A percentile compares a stretch with the other conserved stretches of the same genome.
Evolutionary conservation across 2,329 filamentous ascomycete species (phyloP).

Genomic region (Cladosporium sp.): DNA sequence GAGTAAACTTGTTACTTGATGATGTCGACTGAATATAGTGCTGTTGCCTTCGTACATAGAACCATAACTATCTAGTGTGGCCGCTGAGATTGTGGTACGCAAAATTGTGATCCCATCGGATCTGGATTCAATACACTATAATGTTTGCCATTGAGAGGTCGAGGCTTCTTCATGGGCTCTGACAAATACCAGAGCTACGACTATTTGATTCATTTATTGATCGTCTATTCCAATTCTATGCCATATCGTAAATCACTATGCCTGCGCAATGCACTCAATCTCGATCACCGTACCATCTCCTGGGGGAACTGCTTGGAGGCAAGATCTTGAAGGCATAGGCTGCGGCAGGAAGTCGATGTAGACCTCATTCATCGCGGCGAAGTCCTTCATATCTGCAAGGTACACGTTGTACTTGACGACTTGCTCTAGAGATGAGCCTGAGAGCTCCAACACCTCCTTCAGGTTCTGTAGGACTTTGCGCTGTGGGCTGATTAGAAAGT

Average conservation of each 20-base stretch:
- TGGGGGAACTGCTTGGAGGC: slow-evolving; percentile 55
- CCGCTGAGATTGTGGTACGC: too few relatives aligned
- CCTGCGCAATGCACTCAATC: slow-evolving; percentile 51
- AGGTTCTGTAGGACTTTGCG: slow-evolving; percentile 50
- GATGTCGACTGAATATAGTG: too few relatives aligned
- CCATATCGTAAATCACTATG: neutral
- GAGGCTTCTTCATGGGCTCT: too few relatives aligned
- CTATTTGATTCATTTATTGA: neutral
- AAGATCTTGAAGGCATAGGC: slow-evolving; percentile 37
- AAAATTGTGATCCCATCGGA: too few relatives aligned
- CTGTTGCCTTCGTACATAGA: too few relatives aligned
- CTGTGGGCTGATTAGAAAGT: neutral
- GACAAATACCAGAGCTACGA: too few relatives aligned
- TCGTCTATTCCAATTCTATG: neutral
- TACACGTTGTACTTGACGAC: slow-evolving; percentile 70
- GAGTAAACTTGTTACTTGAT: too few relatives aligned
- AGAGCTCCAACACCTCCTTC: slow-evolving; percentile 60
- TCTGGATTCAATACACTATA: too few relatives aligned
- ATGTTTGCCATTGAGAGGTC: too few relatives aligned
- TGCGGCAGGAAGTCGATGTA: slow-evolving; percentile 45
- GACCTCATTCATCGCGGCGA: slow-evolving; percentile 60
- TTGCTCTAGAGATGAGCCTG: slow-evolving; percentile 61
- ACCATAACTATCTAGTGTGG: too few relatives aligned
- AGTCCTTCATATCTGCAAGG: slow-evolving; percentile 66
- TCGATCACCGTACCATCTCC: slow-evolving; percentile 56